These are phyloP conservation scores for Blastobotrys persicus DNA, from an alignment of 1,139 yeast species.

Conservation along the genomic window DNA sequence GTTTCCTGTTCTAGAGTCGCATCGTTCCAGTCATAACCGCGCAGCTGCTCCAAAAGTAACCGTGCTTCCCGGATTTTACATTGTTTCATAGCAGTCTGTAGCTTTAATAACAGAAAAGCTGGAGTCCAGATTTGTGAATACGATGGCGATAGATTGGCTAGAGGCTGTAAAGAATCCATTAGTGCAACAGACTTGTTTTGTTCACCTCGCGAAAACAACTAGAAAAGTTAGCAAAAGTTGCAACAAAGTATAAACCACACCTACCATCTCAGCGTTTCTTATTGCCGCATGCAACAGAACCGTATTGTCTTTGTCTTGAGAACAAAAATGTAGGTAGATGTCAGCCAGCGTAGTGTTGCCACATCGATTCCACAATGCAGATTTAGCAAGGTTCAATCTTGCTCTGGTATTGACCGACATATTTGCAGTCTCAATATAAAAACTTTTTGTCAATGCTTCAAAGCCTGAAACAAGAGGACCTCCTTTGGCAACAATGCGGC, in stretches of 20 bases:
- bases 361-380: constrained; percentile 31
- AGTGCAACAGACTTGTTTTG: constrained; percentile 18
- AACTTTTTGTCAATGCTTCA: constrained; percentile 55
- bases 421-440: constrained; percentile 47
- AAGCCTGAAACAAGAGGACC: constrained; percentile 46
- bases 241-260: not conserved
- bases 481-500: constrained; percentile 52
- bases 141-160: constrained; percentile 19
- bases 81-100: constrained; percentile 21
- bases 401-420: constrained; percentile 34
- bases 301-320: constrained; percentile 13
- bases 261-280: constrained; percentile 19
- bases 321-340: constrained; percentile 22
- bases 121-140: constrained; percentile 30
- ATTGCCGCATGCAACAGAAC: constrained; percentile 21
- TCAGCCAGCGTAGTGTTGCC: constrained; percentile 26
- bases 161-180: constrained; percentile 17
- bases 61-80: constrained; percentile 21
- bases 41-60: constrained; percentile 22
- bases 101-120: constrained; percentile 20
- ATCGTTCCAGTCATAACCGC: constrained; percentile 16
- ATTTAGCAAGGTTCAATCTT: constrained; percentile 30
- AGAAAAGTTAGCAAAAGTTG: not conserved
- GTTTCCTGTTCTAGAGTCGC: constrained; percentile 20
- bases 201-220: constrained; percentile 23